These are phyloP conservation scores for Eutrema heterophyllum DNA, from an alignment of 345 rosid species.

Conservation along the genomic window DNA sequence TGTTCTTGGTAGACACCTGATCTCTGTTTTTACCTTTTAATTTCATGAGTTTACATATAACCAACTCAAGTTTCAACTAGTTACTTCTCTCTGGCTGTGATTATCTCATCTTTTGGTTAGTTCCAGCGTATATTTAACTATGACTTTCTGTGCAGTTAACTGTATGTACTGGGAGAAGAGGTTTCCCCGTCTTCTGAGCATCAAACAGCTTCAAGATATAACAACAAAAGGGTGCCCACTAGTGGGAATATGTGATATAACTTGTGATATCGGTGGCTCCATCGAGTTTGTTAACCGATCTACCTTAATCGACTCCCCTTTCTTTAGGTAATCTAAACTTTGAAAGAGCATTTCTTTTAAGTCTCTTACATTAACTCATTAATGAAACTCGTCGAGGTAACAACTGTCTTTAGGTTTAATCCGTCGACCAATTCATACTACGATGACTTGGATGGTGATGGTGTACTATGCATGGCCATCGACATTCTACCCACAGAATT, in stretches of 20 bases:
- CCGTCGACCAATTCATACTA: slow-evolving; percentile 54
- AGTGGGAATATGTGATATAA: slow-evolving; percentile 84
- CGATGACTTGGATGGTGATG: slow-evolving; percentile 77
- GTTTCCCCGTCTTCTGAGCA: slow-evolving; percentile 72
- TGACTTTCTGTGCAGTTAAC: slow-evolving; percentile 51
- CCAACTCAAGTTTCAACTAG: background rate
- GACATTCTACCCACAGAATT: slow-evolving; percentile 95
- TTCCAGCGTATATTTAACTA: background rate
- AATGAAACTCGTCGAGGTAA: background rate
- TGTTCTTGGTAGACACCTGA: slow-evolving; percentile 56
- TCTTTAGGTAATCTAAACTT: slow-evolving; percentile 58
- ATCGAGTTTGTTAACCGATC: slow-evolving; percentile 73
- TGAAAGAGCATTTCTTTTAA: background rate
- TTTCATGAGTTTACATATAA: background rate
- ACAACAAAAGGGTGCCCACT: slow-evolving; percentile 61
- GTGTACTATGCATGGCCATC: slow-evolving; percentile 69
- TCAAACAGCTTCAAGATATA: slow-evolving; percentile 60
- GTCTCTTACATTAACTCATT: background rate
- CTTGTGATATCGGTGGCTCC: slow-evolving; percentile 87
- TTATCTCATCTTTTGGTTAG: background rate
- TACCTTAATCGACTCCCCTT: slow-evolving; percentile 77
- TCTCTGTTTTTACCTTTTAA: slow-evolving; percentile 7
- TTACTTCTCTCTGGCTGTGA: background rate
- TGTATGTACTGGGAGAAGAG: slow-evolving; percentile 98
- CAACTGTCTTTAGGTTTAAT: slow-evolving; percentile 48